phyloP scores from a whole-genome alignment of 345 rosid genomes.

The Mangifera indica region DNA sequence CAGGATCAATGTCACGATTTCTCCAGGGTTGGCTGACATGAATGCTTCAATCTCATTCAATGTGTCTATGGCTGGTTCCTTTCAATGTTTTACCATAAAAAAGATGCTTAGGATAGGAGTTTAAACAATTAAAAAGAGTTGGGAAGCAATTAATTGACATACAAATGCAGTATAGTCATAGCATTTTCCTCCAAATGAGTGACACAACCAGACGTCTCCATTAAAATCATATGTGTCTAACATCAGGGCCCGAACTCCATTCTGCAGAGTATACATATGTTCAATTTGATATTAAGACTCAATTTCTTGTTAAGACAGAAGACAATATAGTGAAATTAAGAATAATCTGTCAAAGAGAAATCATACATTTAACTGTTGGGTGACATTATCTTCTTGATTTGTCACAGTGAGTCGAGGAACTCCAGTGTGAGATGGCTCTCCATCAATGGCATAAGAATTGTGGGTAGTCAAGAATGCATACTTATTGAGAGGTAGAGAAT shows the following conservation, averaged over 20 bases:
- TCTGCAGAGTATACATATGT: constrained; percentile 26
- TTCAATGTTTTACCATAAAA: not conserved
- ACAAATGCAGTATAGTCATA: constrained; percentile 64
- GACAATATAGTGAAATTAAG: not conserved
- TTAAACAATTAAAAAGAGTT: not conserved
- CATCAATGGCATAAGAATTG: constrained; percentile 61
- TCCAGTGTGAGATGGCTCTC: constrained; percentile 47
- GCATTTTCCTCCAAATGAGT: constrained; percentile 58
- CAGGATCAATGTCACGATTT: constrained; percentile 56
- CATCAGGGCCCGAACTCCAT: constrained; percentile 68
- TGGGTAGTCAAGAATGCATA: constrained; percentile 70
- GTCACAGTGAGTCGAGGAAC: constrained; percentile 46
- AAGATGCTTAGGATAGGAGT: not conserved
- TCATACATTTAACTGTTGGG: constrained; percentile 59
- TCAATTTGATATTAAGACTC: not conserved
- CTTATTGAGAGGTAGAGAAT: constrained; percentile 66
- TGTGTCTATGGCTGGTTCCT: constrained; percentile 62
- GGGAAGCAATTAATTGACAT: constrained; percentile 7
- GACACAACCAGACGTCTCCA: constrained; percentile 70
- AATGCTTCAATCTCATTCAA: constrained; percentile 61
- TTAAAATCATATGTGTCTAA: constrained; percentile 66
- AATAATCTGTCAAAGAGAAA: too few relatives aligned
- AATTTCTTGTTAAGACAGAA: not conserved
- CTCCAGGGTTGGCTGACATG: constrained; percentile 50
- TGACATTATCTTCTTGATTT: constrained; percentile 67